Conservation (phyloP, 176 grass and related monocot species). For the Triticum urartu region DNA sequence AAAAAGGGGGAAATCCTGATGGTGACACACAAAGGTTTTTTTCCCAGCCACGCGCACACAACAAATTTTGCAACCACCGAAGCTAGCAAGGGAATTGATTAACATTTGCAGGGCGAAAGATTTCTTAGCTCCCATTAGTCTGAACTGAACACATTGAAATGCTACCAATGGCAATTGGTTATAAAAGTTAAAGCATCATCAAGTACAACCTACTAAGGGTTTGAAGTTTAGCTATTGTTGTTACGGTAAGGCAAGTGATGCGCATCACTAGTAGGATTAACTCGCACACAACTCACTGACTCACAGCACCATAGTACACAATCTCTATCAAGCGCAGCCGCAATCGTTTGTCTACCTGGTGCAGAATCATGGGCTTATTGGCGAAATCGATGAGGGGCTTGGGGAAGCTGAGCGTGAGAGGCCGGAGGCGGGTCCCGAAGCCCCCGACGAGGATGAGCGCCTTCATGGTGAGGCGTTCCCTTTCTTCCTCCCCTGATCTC, state of each 20-base stretch:
- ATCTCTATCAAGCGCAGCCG: not conserved
- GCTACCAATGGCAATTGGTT: not conserved
- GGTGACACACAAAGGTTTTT: not conserved
- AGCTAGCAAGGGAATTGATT: not conserved
- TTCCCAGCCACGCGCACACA: not conserved
- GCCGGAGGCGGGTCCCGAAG: constrained; percentile 86
- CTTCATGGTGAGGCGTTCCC: constrained; percentile 57
- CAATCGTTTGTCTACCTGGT: constrained; percentile 57
- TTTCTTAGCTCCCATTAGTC: not conserved
- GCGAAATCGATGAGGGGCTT: constrained; percentile 97
- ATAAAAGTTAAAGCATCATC: not conserved
- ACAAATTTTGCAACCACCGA: not conserved
- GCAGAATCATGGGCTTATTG: constrained; percentile 95
- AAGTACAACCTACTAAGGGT: not conserved
- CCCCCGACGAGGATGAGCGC: constrained; percentile 93
- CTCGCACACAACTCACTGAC: not conserved
- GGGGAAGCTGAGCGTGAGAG: constrained; percentile 84
- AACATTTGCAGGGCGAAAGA: not conserved
- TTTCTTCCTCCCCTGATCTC: constrained; percentile 1
- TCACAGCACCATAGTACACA: not conserved
- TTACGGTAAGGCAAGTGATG: no score
- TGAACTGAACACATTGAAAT: not conserved
- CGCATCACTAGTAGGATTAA: no score
- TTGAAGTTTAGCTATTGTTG: not conserved
- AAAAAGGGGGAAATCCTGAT: not conserved